Conservation (phyloP, 345 rosid species). For the Alliaria petiolata region DNA sequence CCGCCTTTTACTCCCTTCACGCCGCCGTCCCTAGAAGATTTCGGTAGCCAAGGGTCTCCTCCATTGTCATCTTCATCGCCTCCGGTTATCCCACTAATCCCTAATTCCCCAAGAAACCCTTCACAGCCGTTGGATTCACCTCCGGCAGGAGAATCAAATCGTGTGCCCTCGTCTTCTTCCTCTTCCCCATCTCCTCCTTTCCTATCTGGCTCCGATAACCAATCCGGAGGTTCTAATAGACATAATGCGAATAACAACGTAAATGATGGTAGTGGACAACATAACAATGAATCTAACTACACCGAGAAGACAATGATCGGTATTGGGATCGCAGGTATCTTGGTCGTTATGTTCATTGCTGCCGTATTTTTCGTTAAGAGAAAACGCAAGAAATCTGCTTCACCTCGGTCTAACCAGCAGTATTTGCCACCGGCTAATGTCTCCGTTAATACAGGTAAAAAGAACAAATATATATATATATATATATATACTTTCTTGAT, state of each 20-base stretch:
- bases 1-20: constrained; percentile 11
- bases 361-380: constrained; percentile 28
- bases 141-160: background rate
- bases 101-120: constrained; percentile 14
- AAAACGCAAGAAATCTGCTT: constrained; percentile 32
- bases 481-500: background rate
- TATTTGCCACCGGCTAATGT: constrained; percentile 41
- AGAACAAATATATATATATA: background rate
- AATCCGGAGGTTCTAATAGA: constrained; percentile 8
- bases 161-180: constrained; percentile 27
- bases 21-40: background rate
- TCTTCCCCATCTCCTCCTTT: constrained; percentile 25
- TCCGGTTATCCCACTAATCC: constrained; percentile 1
- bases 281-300: constrained; percentile 7
- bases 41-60: constrained; percentile 14
- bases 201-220: background rate
- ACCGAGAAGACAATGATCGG: constrained; percentile 27
- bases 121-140: constrained; percentile 20
- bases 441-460: constrained; percentile 43
- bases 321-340: constrained; percentile 34
- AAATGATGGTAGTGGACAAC: constrained; percentile 7
- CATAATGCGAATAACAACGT: background rate
- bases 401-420: constrained; percentile 19
- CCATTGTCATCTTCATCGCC: background rate
- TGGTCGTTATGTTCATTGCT: constrained; percentile 38